Conservation (phyloP, 768 basidiomycete species). For the Lactarius hatsudake region DNA sequence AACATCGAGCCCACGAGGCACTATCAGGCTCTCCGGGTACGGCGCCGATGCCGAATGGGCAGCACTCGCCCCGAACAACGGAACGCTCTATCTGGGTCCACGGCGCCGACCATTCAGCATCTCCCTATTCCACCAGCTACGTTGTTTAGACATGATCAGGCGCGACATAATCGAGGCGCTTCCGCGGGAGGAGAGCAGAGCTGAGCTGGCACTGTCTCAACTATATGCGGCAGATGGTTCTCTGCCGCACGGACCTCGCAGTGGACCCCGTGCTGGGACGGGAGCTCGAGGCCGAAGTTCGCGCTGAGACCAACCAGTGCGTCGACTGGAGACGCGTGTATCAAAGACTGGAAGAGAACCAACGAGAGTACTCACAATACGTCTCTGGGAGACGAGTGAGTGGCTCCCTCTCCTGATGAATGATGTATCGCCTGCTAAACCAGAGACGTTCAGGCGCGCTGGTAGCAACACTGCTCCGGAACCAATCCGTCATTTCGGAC, state of each 20-base stretch:
- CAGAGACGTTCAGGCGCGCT: not conserved
- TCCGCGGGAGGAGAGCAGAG: not conserved
- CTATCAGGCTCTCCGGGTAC: constrained; percentile 14
- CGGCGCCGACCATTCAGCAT: constrained; percentile 35
- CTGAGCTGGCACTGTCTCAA: constrained; percentile 39
- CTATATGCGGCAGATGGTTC: constrained; percentile 40
- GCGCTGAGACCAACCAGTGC: constrained; percentile 11
- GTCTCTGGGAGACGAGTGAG: not conserved
- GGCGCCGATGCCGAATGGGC: constrained; percentile 28
- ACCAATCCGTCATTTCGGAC: not conserved
- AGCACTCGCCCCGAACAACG: constrained; percentile 30
- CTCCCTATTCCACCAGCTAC: constrained; percentile 41
- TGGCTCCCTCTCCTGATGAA: not conserved
- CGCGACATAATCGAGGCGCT: constrained; percentile 25
- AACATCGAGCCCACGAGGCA: constrained; percentile 10
- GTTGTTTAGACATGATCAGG: constrained; percentile 41
- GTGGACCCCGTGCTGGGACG: constrained; percentile 31
- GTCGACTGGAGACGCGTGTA: constrained; percentile 18
- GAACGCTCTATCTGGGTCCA: constrained; percentile 32
- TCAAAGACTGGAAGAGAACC: constrained; percentile 14
- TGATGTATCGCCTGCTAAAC: not conserved
- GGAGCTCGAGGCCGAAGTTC: constrained; percentile 16
- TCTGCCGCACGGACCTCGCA: constrained; percentile 37
- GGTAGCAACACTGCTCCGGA: too few species aligned
- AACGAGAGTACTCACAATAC: constrained; percentile 11